Conservation (phyloP, 1,284 basidiomycete species). For the Ceratobasidium sp. region DNA sequence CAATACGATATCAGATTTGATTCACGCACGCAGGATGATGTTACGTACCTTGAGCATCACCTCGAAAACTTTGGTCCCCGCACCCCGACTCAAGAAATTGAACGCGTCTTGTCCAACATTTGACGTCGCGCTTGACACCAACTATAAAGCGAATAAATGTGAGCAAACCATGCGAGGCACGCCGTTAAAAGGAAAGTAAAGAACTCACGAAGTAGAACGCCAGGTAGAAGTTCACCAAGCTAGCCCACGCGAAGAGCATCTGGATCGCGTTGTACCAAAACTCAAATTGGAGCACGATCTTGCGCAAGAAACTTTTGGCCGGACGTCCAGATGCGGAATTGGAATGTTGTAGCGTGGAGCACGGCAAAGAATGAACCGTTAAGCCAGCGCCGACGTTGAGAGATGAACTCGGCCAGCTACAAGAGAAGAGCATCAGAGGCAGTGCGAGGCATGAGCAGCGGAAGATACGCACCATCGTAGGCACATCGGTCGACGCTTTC, state of each 20-base stretch:
- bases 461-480: constrained; percentile 67
- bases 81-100: constrained; percentile 78
- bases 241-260: constrained; percentile 85
- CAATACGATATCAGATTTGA: constrained; percentile 51
- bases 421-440: constrained; percentile 38
- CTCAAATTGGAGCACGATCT: constrained; percentile 83
- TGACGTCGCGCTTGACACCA: constrained; percentile 81
- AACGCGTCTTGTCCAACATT: constrained; percentile 76
- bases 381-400: constrained; percentile 90
- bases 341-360: constrained; percentile 87
- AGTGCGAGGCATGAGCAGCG: background rate
- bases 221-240: constrained; percentile 84
- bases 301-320: constrained; percentile 88
- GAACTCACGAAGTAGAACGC: constrained; percentile 83
- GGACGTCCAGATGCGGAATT: constrained; percentile 90
- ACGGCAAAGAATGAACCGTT: constrained; percentile 91
- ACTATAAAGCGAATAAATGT: constrained; percentile 57
- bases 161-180: constrained; percentile 55
- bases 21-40: constrained; percentile 49
- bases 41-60: constrained; percentile 78
- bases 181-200: constrained; percentile 43
- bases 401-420: constrained; percentile 87
- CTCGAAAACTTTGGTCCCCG: constrained; percentile 82
- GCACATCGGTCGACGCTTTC: constrained; percentile 90
- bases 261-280: constrained; percentile 81